Evolutionary conservation across 805 yeast species (phyloP).

Genomic region (Saccharomycopsis capsularis): DNA sequence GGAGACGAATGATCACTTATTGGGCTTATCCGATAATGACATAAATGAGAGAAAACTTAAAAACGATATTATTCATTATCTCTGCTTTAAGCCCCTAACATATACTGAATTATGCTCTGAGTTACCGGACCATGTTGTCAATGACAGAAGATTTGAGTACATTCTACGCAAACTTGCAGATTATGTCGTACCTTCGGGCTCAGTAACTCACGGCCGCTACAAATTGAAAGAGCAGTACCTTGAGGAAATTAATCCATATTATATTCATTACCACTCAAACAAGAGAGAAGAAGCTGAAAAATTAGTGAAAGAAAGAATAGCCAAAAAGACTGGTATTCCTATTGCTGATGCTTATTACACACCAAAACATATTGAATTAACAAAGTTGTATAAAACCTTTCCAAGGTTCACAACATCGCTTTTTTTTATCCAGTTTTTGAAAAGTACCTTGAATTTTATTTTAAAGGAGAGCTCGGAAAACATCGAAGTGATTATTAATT

Average conservation of each 20-base stretch:
- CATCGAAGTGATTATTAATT: constrained; percentile 49
- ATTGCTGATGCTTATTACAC: constrained; percentile 46
- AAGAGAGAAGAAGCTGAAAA: constrained; percentile 78
- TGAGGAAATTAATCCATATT: constrained; percentile 69
- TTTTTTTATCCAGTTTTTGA: constrained; percentile 48
- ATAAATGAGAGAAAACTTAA: constrained; percentile 45
- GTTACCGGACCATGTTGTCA: constrained; percentile 69
- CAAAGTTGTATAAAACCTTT: constrained; percentile 36
- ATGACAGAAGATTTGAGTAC: constrained; percentile 68
- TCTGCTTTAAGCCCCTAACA: constrained; percentile 68
- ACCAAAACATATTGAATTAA: constrained; percentile 37
- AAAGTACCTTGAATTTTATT: constrained; percentile 40
- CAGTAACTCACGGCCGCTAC: constrained; percentile 57
- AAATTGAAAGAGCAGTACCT: constrained; percentile 51
- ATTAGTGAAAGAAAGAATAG: constrained; percentile 43
- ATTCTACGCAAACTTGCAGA: constrained; percentile 51
- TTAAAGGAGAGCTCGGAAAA: constrained; percentile 11
- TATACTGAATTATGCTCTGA: constrained; percentile 62
- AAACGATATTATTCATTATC: constrained; percentile 71
- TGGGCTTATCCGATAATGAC: constrained; percentile 41
- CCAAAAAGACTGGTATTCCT: constrained; percentile 33
- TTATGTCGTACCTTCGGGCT: constrained; percentile 52
- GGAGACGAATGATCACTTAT: constrained; percentile 37
- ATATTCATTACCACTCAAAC: constrained; percentile 68
- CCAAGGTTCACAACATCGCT: constrained; percentile 47